Percentiles rank a stretch among this genome's conserved stretches.
phyloP scores from a whole-genome alignment of 345 rosid species.

The Erucastrum elatum region DNA sequence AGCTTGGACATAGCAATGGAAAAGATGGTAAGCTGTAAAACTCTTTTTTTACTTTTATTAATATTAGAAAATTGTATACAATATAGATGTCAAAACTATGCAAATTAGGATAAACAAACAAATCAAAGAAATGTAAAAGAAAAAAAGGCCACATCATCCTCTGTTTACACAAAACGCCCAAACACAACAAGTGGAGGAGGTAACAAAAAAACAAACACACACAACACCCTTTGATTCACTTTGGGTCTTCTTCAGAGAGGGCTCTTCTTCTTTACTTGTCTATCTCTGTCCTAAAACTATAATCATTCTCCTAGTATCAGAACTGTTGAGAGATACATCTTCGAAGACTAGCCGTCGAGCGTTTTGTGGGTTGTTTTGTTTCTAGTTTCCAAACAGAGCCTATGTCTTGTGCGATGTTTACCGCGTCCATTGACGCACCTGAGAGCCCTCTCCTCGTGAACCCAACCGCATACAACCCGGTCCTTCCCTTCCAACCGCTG shows the following conservation, averaged over 20 bases:
- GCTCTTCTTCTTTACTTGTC: conserved; percentile 43
- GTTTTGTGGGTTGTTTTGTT: conserved; percentile 62
- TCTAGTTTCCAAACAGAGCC: conserved; percentile 77
- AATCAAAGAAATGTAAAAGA: conserved; percentile 20
- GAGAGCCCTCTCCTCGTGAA: conserved; percentile 87
- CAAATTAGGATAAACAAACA: conserved; percentile 16
- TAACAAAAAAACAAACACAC: conserved; percentile 34
- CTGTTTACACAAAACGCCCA: conserved; percentile 53
- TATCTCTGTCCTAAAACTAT: conserved; percentile 35
- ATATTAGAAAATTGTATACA: conserved; percentile 6
- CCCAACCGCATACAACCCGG: conserved; percentile 87
- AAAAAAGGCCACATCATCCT: conserved; percentile 59
- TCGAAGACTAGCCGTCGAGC: conserved; percentile 51
- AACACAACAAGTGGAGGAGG: conserved; percentile 40
- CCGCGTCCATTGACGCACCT: conserved; percentile 81
- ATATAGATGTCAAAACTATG: conserved; percentile 16
- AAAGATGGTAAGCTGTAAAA: not conserved
- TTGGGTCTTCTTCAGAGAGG: conserved; percentile 60
- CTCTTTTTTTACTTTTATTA: not conserved
- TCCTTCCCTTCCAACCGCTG: conserved; percentile 78
- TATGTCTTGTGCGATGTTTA: conserved; percentile 71
- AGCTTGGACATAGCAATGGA: not conserved
- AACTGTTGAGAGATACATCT: conserved; percentile 78
- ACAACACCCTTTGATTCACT: conserved; percentile 20
- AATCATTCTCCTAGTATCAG: conserved; percentile 27